A percentile compares a stretch with the other conserved stretches of the same genome.
Evolutionary conservation across 768 basidiomycete genomes (phyloP).

Genomic region (Serendipita sp.): DNA sequence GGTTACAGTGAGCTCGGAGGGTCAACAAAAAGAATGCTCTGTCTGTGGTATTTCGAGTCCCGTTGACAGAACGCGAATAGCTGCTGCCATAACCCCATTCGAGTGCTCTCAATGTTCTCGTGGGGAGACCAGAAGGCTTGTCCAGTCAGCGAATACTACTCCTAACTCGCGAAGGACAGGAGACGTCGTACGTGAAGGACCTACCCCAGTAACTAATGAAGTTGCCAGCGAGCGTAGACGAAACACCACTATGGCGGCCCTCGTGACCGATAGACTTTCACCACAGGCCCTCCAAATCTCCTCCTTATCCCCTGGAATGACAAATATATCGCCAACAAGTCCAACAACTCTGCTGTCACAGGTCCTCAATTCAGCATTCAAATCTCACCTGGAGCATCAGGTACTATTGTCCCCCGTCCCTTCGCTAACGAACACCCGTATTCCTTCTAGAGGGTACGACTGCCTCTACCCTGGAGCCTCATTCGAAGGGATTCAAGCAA

Average conservation of each 20-base stretch:
- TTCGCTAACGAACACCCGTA: neutral
- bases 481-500: conserved; percentile 86
- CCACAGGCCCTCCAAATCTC: neutral
- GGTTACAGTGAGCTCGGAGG: too few relatives aligned
- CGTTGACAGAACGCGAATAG: too few relatives aligned
- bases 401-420: neutral
- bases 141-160: neutral
- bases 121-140: neutral
- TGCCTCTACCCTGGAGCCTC: conserved; percentile 77
- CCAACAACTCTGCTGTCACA: neutral
- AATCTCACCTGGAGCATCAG: neutral
- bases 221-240: neutral
- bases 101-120: neutral
- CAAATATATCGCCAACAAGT: neutral
- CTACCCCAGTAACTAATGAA: neutral
- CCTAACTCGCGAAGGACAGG: neutral
- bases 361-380: neutral
- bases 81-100: neutral
- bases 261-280: neutral
- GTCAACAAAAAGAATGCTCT: too few relatives aligned
- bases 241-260: neutral
- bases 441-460: conserved; percentile 32
- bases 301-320: neutral
- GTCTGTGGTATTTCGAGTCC: too few relatives aligned
- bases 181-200: neutral